Base-by-base conservation (phyloP, 768 basidiomycete species). In the Amanita thiersii region DNA sequence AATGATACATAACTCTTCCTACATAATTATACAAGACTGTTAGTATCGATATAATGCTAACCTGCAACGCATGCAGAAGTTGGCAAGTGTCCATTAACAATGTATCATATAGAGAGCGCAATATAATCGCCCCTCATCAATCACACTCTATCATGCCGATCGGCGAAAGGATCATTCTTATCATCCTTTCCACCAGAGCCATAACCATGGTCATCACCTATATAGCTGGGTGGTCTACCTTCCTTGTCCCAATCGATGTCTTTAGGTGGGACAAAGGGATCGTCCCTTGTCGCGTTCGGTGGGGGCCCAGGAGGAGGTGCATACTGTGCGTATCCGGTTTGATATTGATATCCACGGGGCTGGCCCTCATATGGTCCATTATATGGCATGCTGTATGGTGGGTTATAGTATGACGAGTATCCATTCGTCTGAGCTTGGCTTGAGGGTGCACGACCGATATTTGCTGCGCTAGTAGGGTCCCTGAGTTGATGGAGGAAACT, bases 401-500 rank as follows among this genome's bases (percentile, higher is more conserved):
- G 73, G 49, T 69, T 75, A 57, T 84, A 83, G 53, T 75, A 71
- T 2, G 66, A 50, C 1, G 78, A 72, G 50, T 50, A 67, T 32
- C 52, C 58, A 33, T 56, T 62, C 34, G 54, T 56, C 23, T 66
- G 66, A 25, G 50, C 48, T 51, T 60, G 66, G 43, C 57, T 56
- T 43, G 63, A 46, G 48, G 78, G 70, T 9, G 66, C 64, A 30
- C 77, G 76, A 9, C 60, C 52, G 30, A 67, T 50, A 54, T 81
- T 80, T 39, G 61, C 70, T 28, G 68, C 58, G 47, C 74, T 75
- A 2, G 71, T 57, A 1, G 88, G 87, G 56, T 88, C 81, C 24
- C 79, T 70, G 1, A 78, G 54, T 60, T 92, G 88, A 17, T 81
- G 79, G 54, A 83, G 79, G 65, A 80, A 92, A 10, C 71, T 67